phyloP scores from a whole-genome alignment of 441 rosid genomes.

The Gossypium davidsonii region DNA sequence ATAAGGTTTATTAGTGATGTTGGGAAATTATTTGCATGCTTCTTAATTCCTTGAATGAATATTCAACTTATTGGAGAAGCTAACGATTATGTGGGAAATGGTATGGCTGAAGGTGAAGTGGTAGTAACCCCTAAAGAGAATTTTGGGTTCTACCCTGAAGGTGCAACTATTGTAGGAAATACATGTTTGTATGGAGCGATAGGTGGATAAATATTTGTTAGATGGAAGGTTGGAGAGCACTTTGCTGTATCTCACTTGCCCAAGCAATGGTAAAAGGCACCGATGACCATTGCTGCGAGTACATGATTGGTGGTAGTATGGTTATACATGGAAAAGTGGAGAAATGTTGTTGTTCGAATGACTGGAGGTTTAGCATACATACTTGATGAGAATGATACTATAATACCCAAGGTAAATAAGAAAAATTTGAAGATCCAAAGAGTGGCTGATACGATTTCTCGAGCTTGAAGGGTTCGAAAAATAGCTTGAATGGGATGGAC shows the following conservation, averaged over 20 bases:
- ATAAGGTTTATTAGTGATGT: conserved; percentile 84
- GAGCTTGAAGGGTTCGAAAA: too few relatives aligned
- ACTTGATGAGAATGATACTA: conserved; percentile 79
- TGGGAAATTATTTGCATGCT: conserved; percentile 97
- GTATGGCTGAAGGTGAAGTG: conserved; percentile 98
- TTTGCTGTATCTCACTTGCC: conserved; percentile 97
- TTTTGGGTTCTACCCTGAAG: conserved; percentile 76
- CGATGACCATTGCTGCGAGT: conserved; percentile 92
- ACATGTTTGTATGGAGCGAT: conserved; percentile 97
- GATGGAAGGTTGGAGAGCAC: conserved; percentile 94
- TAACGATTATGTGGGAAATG: conserved; percentile 97
- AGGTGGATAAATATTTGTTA: conserved; percentile 84
- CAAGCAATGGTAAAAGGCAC: conserved; percentile 97
- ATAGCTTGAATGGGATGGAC: too few relatives aligned
- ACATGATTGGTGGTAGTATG: conserved; percentile 98
- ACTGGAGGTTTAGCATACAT: conserved; percentile 93
- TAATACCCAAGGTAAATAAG: conserved; percentile 87
- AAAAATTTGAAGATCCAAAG: conserved; percentile 94
- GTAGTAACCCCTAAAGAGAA: conserved; percentile 69
- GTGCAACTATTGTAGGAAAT: conserved; percentile 88
- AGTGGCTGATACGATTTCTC: conserved; percentile 28
- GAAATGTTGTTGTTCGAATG: conserved; percentile 98
- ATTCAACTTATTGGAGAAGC: conserved; percentile 86
- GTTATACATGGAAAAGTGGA: conserved; percentile 96
- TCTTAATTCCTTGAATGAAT: conserved; percentile 94